Evolutionary conservation across 331 rosid species (phyloP).

Genomic region (Malus hybrid): DNA sequence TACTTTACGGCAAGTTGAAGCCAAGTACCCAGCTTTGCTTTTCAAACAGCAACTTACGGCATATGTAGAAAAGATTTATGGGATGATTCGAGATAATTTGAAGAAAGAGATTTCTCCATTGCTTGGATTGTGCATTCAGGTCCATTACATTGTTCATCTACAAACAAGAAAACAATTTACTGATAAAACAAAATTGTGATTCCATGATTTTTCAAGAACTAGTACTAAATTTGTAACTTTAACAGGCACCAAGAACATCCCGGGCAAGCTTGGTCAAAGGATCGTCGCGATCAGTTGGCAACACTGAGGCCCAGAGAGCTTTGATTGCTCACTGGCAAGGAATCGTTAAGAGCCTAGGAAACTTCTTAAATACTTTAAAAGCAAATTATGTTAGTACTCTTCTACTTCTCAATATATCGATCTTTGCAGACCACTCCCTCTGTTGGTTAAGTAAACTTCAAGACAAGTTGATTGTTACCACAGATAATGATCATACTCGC

Average conservation of each 20-base stretch:
- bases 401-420: no score
- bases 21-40: slow-evolving; percentile 86
- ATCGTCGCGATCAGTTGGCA: slow-evolving; percentile 62
- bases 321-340: slow-evolving; percentile 92
- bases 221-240: neutral
- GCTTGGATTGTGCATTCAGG: slow-evolving; percentile 90
- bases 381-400: slow-evolving; percentile 54
- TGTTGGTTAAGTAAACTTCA: no score
- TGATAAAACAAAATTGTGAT: neutral
- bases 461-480: no score
- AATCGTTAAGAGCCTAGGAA: slow-evolving; percentile 71
- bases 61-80: slow-evolving; percentile 81
- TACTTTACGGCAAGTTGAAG: slow-evolving; percentile 69
- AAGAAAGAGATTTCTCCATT: slow-evolving; percentile 85
- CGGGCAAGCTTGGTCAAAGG: slow-evolving; percentile 90
- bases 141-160: slow-evolving; percentile 13
- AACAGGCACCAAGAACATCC: slow-evolving; percentile 87
- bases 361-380: slow-evolving; percentile 63
- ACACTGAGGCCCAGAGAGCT: slow-evolving; percentile 73
- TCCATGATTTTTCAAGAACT: neutral
- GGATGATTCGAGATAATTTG: slow-evolving; percentile 87
- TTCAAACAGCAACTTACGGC: slow-evolving; percentile 93
- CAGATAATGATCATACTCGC: neutral
- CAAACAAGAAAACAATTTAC: neutral
- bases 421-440: no score